Conservation (phyloP, 2,329 filamentous ascomycete genomes). For the Fusarium udum region DNA sequence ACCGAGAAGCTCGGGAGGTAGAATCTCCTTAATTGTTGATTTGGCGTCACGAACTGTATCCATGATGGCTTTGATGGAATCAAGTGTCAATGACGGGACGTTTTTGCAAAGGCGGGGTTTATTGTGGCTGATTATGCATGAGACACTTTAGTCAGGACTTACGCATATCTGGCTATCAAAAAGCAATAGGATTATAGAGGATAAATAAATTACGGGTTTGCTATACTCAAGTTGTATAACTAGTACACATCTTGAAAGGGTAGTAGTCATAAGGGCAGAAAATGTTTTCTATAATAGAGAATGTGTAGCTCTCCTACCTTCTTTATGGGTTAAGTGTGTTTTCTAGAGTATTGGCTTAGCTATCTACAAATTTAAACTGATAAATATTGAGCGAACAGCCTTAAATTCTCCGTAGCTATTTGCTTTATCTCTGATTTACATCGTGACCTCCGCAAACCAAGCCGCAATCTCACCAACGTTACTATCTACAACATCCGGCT, state of each 20-base stretch:
- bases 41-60: rapidly evolving
- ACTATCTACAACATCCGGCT: not conserved
- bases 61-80: rapidly evolving
- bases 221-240: no score
- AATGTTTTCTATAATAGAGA: not conserved
- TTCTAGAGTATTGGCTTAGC: not conserved
- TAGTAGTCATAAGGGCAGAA: no score
- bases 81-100: no score
- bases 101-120: not conserved
- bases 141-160: rapidly evolving
- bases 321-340: not conserved
- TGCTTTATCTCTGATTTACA: rapidly evolving
- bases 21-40: rapidly evolving
- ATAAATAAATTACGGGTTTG: no score
- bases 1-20: rapidly evolving
- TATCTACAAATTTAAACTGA: rapidly evolving
- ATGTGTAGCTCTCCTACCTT: not conserved
- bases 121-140: not conserved
- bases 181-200: no score
- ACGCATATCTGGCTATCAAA: no score
- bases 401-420: not conserved
- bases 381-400: rapidly evolving
- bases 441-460: not conserved
- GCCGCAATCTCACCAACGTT: not conserved
- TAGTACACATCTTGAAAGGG: no score